Base-by-base conservation (phyloP, 257 asterid genomes). In the Lycium ferocissimum region DNA sequence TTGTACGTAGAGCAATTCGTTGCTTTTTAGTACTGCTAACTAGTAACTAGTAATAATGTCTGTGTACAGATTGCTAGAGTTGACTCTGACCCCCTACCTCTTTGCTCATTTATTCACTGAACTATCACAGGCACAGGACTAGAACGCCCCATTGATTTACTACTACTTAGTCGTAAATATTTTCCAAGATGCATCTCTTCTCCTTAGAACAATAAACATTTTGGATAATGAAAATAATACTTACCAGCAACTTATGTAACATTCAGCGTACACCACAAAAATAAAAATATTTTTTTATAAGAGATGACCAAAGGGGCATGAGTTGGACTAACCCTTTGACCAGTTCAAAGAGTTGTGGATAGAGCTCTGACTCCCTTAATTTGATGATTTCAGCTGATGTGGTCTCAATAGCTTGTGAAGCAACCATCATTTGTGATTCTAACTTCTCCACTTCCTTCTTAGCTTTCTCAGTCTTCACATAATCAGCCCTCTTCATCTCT, bases 361-460 rank as follows among this genome's bases (percentile, higher is more conserved):
- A 91, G 80, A 95, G 99, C 91, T 95, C 94, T 0, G 95, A 91
- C 83, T 97, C 99, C 86, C 99, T 89, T 87, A 97, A 85, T 83
- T 94, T 95, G 87, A 92, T 89, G 79, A 95, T 97, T 91, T 97
- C 98, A 1, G 90, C 71, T 53, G 99, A 95, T 79, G 95, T 97
- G 56, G 98, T 87, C 86, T 94, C 98, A 9, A 97, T 93, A 7
- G 96, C 97, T 83, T 97, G 98, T 45, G 93, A 66, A 49, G 98
- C 95, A 78, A 97, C 99, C 90, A 90, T 89, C 94, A 93, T 85
- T 84, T 93, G 97, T 13, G 99, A 95, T 89, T 97, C 99, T 91
- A 97, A 88, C 83, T 92, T 97, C 89, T 95, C 99, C 0, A 95
- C 96, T 86, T 97, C 99, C 82, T 97, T 97, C 87, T 94, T 94